A percentile compares a stretch with the other conserved stretches of the same genome.
phyloP scores from a whole-genome alignment of 192 early-diverging fungal species.

The Kickxella alabastrina region DNA sequence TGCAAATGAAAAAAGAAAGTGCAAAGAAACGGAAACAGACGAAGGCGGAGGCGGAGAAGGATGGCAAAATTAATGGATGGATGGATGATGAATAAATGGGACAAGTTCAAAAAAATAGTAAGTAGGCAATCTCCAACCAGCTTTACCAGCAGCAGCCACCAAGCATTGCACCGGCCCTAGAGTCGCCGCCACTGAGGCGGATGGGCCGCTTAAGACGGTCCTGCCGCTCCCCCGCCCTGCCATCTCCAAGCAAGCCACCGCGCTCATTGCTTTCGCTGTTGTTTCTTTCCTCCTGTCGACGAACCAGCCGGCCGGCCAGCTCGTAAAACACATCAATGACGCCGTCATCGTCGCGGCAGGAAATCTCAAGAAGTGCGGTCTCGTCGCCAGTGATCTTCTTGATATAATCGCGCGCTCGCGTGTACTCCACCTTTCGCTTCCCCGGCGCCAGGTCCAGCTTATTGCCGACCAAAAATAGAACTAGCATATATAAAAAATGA shows the following conservation, averaged over 20 bases:
- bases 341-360: constrained; percentile 69
- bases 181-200: constrained; percentile 16
- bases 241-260: constrained; percentile 5
- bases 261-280: constrained; percentile 5
- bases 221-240: constrained; percentile 13
- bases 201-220: constrained; percentile 26
- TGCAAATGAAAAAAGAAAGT: too few relatives aligned
- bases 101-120: too few relatives aligned
- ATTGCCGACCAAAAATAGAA: constrained; percentile 68
- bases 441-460: constrained; percentile 64
- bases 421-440: constrained; percentile 56
- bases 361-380: constrained; percentile 63
- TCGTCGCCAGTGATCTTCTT: constrained; percentile 59
- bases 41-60: too few relatives aligned
- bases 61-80: too few relatives aligned
- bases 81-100: too few relatives aligned
- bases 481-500: constrained; percentile 39
- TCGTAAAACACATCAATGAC: constrained; percentile 48
- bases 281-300: constrained; percentile 13
- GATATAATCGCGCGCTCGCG: constrained; percentile 60
- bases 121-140: too few relatives aligned
- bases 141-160: constrained; percentile 31
- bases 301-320: constrained; percentile 34
- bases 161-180: constrained; percentile 1
- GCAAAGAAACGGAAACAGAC: too few relatives aligned